Conservation (phyloP, 2,329 filamentous ascomycete genomes). For the Monosporascus cannonballus region DNA sequence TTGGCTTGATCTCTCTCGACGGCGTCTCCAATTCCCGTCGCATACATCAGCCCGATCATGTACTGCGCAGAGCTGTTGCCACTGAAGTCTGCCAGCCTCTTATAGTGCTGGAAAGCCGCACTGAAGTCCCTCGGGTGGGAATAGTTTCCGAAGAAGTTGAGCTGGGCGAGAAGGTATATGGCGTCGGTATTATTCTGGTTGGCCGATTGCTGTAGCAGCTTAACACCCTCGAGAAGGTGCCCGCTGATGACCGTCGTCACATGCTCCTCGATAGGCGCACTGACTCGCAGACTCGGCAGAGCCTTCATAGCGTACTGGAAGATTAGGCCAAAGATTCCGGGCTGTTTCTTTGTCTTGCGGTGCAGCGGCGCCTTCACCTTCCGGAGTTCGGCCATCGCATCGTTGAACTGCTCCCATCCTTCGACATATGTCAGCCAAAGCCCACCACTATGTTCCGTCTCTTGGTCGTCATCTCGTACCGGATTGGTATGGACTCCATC, state of each 20-base stretch:
- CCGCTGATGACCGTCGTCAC: slow-evolving; percentile 32
- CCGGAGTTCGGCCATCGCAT: slow-evolving; percentile 43
- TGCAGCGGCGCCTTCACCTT: slow-evolving; percentile 42
- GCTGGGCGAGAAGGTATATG: slow-evolving; percentile 80
- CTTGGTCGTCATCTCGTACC: slow-evolving; percentile 14
- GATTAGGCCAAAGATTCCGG: slow-evolving; percentile 36
- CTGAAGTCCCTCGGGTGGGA: slow-evolving; percentile 77
- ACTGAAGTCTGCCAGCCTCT: slow-evolving; percentile 64
- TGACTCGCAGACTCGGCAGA: slow-evolving; percentile 44
- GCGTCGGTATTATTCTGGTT: slow-evolving; percentile 68
- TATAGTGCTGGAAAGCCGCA: slow-evolving; percentile 75
- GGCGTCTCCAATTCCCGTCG: slow-evolving; percentile 78
- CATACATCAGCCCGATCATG: slow-evolving; percentile 94
- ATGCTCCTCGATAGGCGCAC: slow-evolving; percentile 37
- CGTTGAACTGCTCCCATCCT: slow-evolving; percentile 49
- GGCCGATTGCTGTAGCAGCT: slow-evolving; percentile 46
- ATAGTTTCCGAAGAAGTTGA: slow-evolving; percentile 96
- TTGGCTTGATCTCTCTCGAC: slow-evolving; percentile 85
- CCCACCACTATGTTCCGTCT: neutral
- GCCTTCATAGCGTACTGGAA: slow-evolving; percentile 41
- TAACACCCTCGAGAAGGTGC: slow-evolving; percentile 44
- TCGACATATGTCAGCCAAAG: slow-evolving; percentile 5
- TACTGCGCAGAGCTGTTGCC: slow-evolving; percentile 92
- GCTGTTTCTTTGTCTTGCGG: slow-evolving; percentile 36
- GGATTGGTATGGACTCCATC: slow-evolving; percentile 27